phyloP scores from a whole-genome alignment of 2,329 filamentous ascomycete genomes.

The Venturia pyrina region DNA sequence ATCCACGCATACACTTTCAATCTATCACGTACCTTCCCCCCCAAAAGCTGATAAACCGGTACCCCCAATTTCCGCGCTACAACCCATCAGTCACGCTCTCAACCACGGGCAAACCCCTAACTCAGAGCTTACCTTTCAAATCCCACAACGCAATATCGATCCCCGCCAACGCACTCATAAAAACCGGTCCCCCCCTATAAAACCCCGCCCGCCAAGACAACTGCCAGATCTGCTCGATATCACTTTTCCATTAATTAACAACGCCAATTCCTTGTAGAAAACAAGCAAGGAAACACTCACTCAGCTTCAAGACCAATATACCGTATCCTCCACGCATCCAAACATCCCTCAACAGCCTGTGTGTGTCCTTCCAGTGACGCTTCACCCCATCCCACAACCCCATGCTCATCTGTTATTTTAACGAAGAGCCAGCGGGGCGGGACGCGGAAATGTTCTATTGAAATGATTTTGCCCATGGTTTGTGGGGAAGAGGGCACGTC shows the following conservation, averaged over 20 bases:
- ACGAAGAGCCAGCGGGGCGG: constrained; percentile 70
- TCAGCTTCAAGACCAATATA: constrained; percentile 61
- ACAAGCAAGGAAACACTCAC: too few species aligned
- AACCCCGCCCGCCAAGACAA: constrained; percentile 56
- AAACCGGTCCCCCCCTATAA: constrained; percentile 68
- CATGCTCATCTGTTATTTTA: constrained; percentile 60
- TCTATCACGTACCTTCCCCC: not conserved
- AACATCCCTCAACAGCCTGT: constrained; percentile 61
- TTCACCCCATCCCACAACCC: constrained; percentile 62
- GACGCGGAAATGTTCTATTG: constrained; percentile 28
- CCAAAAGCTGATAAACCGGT: not conserved
- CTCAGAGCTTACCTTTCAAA: constrained; percentile 60
- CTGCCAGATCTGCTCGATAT: constrained; percentile 67
- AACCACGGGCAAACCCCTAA: too few species aligned
- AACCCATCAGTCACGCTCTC: too few species aligned
- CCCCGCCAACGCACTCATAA: constrained; percentile 69
- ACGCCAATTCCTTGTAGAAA: too few species aligned
- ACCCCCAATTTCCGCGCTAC: not conserved
- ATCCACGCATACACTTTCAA: not conserved
- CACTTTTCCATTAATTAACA: not conserved
- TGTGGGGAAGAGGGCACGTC: not conserved
- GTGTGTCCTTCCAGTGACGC: constrained; percentile 65
- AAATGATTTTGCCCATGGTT: constrained; percentile 52
- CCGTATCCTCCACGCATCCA: constrained; percentile 55
- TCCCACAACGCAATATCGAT: constrained; percentile 77